Conservation (phyloP, 1,139 yeast species). For the Zygoascus meyerae region DNA sequence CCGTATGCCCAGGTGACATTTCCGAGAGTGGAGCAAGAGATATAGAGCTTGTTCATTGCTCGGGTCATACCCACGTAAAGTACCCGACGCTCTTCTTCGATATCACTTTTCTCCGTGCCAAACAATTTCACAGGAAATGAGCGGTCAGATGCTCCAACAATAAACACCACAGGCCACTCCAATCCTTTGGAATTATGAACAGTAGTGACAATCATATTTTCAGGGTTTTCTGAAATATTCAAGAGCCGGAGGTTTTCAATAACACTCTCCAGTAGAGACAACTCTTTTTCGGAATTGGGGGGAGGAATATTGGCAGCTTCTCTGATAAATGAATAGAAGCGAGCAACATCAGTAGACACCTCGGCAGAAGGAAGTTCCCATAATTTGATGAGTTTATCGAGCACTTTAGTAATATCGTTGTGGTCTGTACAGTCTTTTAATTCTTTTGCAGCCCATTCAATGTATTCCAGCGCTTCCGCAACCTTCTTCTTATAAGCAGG, state of each 20-base stretch:
- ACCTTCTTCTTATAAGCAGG: background rate
- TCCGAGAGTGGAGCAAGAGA: background rate
- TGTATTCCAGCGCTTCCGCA: background rate
- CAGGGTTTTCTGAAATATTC: constrained; percentile 7
- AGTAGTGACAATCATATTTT: constrained; percentile 48
- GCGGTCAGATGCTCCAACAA: constrained; percentile 64
- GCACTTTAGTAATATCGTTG: background rate
- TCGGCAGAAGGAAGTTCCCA: background rate
- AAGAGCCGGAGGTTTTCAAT: constrained; percentile 6
- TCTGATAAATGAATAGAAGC: constrained; percentile 1
- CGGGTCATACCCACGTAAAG: constrained; percentile 80
- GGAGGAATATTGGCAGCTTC: background rate
- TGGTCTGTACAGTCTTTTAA: background rate
- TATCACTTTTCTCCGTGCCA: constrained; percentile 7
- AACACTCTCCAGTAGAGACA: constrained; percentile 3
- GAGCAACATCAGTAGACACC: background rate
- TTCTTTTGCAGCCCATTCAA: background rate
- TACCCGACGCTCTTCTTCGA: constrained; percentile 71
- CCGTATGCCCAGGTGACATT: background rate
- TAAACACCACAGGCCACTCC: constrained; percentile 84
- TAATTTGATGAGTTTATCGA: background rate
- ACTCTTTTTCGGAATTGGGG: constrained; percentile 5
- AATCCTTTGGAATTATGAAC: constrained; percentile 88
- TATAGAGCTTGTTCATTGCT: constrained; percentile 41
- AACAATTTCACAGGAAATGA: constrained; percentile 40